Evolutionary conservation across 2,329 filamentous ascomycete species (phyloP), one percentile per base, ranked within the genome.

Genomic region (Colletotrichum echinochloae): DNA sequence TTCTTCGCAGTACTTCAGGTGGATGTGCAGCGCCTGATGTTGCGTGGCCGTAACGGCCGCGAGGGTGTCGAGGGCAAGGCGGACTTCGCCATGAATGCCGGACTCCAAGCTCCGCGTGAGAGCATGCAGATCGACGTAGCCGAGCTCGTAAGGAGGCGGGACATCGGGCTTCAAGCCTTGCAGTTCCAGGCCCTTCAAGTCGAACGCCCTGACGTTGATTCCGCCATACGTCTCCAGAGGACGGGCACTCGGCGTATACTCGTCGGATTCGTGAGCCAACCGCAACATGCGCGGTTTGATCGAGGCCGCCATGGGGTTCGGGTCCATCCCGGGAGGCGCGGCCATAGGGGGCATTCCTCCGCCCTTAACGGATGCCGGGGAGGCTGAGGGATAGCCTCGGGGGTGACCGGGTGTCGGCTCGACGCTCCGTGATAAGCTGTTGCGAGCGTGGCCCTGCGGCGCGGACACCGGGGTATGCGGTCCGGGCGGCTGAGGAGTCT

Each of bases 71-170:
- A 99, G 84, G 2, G 95, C 95, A 72, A 97, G 83, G 12, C 95
- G 90, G n/a, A 97, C 91, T 81, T 99, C 96, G 6, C 90, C 91
- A 75, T 94, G 91, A 52, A 98, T 92, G 0, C 95, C 95, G 65
- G 93, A 97, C 78, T 97, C 94, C 46, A 99, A 84, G 76, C 94
- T 94, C 84, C 94, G 92, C 0, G 92, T 97, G 49, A 99, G 86
- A 26, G 95, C 94, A 74, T 95, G 92, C 35, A 98, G 91, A 77
- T 99, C 95, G 73, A 98, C 93, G 26, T 94, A 88, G 11, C 95
- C 96, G 62, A 98, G 86, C 75, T 98, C 95, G 28, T 87, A 84
- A 23, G 94, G 86, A 2, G 86, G 83, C 0, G 96, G 95, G 46
- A 94, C 86, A 66, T 93, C 91, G 0, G 95, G 94, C 76, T 91